A percentile compares a stretch with the other conserved stretches of the same genome.
Evolutionary conservation across 164 flowering plant species (phyloP).

Genomic region (Kingdonia uniflora): DNA sequence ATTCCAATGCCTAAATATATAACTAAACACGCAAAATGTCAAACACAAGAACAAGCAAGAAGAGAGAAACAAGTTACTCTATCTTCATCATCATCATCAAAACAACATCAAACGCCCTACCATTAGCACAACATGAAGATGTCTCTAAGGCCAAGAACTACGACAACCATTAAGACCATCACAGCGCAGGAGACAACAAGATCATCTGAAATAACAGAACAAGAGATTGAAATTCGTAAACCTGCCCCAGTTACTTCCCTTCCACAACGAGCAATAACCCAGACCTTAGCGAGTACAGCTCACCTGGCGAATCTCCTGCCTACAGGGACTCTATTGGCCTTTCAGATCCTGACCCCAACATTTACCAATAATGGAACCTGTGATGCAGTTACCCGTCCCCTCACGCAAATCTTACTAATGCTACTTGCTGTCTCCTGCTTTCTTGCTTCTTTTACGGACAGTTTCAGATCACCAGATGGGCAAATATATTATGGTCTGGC

Average conservation of each 20-base stretch:
- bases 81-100: no score
- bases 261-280: constrained; percentile 31
- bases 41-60: no score
- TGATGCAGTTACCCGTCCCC: constrained; percentile 20
- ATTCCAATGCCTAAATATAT: no score
- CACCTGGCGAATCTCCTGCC: constrained; percentile 61
- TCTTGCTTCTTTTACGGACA: constrained; percentile 58
- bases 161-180: no score
- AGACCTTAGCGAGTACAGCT: constrained; percentile 35
- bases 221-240: constrained; percentile 2
- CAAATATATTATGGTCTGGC: constrained; percentile 45
- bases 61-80: no score
- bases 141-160: no score
- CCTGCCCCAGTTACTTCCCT: constrained; percentile 11
- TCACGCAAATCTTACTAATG: constrained; percentile 26
- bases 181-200: not conserved
- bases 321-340: constrained; percentile 53
- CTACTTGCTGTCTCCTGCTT: constrained; percentile 35
- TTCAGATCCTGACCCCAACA: constrained; percentile 40
- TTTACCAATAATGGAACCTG: constrained; percentile 54
- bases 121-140: no score
- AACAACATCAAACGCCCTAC: no score
- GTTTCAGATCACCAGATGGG: constrained; percentile 28
- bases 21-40: no score
- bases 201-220: not conserved